These are phyloP conservation scores for Wickerhamia fluorescens DNA, from an alignment of 805 yeast genomes.

Conservation along the genomic window DNA sequence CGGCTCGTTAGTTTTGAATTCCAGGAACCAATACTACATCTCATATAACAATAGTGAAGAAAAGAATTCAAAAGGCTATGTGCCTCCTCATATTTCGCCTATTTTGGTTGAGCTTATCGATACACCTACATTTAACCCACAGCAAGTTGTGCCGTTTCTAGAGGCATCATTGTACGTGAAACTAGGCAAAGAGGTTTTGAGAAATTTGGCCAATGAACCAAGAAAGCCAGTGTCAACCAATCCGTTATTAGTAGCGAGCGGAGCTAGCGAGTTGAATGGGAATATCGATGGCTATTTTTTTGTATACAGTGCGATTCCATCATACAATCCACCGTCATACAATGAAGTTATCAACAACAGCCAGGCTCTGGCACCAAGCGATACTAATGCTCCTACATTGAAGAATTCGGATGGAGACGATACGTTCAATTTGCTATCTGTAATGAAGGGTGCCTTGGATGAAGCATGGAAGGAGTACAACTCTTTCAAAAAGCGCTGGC, in stretches of 20 bases:
- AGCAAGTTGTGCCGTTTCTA: slow-evolving; percentile 65
- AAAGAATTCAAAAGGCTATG: slow-evolving; percentile 3
- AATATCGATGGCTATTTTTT: slow-evolving; percentile 68
- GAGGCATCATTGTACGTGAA: slow-evolving; percentile 64
- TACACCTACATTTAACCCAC: slow-evolving; percentile 64
- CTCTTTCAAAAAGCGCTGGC: slow-evolving; percentile 49
- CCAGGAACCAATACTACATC: slow-evolving; percentile 16
- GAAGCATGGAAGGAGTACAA: slow-evolving; percentile 73
- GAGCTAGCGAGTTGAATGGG: slow-evolving; percentile 73
- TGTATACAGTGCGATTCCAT: slow-evolving; percentile 65
- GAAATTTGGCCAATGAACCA: slow-evolving; percentile 58
- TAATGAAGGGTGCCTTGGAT: slow-evolving; percentile 48
- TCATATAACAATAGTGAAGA: slow-evolving; percentile 9
- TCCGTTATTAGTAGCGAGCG: slow-evolving; percentile 68
- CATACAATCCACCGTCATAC: slow-evolving; percentile 53
- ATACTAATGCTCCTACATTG: slow-evolving; percentile 4
- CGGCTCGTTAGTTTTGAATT: slow-evolving; percentile 6
- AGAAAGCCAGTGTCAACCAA: slow-evolving; percentile 55
- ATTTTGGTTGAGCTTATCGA: slow-evolving; percentile 64
- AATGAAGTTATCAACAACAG: slow-evolving; percentile 19
- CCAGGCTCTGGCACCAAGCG: slow-evolving; percentile 2
- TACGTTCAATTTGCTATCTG: slow-evolving; percentile 32
- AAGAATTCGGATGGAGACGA: slow-evolving; percentile 11
- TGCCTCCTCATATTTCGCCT: slow-evolving; percentile 50
- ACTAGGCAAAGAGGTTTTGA: slow-evolving; percentile 50